A percentile compares a stretch with the other conserved stretches of the same genome.
Evolutionary conservation across 129 eudicot species (phyloP).

Genomic region (Escallonia herrerae): DNA sequence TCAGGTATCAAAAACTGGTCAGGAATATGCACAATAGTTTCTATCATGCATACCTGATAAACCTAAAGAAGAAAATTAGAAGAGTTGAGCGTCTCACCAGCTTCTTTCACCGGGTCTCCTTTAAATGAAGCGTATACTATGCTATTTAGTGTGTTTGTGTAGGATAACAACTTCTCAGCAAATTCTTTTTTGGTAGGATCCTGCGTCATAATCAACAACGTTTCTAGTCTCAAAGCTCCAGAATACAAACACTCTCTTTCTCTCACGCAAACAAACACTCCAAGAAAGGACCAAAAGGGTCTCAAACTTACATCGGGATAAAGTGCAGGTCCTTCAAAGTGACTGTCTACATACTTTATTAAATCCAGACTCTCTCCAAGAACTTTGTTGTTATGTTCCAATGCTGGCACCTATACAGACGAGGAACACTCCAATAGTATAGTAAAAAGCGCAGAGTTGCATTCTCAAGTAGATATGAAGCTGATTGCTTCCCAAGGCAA

Average conservation of each 20-base stretch:
- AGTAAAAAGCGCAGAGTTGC: too few relatives aligned
- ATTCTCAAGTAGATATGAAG: too few relatives aligned
- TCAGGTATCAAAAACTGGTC: neutral
- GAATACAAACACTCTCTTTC: too few relatives aligned
- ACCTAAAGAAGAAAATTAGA: neutral
- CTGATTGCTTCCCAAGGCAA: too few relatives aligned
- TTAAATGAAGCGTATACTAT: slow-evolving; percentile 27
- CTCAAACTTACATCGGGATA: slow-evolving; percentile 57
- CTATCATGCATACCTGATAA: too few relatives aligned
- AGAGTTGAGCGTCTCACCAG: slow-evolving; percentile 27
- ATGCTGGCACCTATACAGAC: slow-evolving; percentile 70
- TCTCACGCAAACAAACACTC: neutral
- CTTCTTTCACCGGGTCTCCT: slow-evolving; percentile 46
- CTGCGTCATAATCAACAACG: slow-evolving; percentile 14
- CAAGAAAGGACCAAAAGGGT: neutral
- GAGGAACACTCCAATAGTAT: neutral
- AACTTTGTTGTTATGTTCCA: slow-evolving; percentile 78
- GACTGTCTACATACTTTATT: slow-evolving; percentile 54
- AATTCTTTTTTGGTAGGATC: slow-evolving; percentile 55
- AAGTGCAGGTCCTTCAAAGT: slow-evolving; percentile 77
- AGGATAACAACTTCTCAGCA: slow-evolving; percentile 56
- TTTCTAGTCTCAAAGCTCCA: too few relatives aligned
- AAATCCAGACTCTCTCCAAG: slow-evolving; percentile 83
- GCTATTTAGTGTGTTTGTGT: slow-evolving; percentile 34
- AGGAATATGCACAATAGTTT: too few relatives aligned